phyloP scores from a whole-genome alignment of 2,329 filamentous ascomycete genomes.

The Elsinoe ampelina region DNA sequence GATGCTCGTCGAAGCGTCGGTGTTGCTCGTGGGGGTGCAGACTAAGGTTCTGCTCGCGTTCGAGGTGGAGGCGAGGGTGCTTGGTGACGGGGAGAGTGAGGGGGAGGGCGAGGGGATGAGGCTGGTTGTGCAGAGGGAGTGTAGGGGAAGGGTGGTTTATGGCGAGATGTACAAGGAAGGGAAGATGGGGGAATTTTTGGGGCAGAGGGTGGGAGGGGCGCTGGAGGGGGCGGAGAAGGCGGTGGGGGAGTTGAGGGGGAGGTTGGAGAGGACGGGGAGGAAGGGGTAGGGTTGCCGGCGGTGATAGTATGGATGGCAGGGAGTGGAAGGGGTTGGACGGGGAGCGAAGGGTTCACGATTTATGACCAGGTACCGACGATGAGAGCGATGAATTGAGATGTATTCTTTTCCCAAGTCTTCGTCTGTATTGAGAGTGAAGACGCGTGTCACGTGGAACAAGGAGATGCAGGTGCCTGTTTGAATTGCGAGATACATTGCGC shows the following conservation, averaged over 20 bases:
- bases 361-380: not conserved
- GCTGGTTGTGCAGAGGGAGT: constrained; percentile 34
- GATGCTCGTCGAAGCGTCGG: constrained; percentile 50
- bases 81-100: constrained; percentile 25
- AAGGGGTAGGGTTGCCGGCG: constrained; percentile 26
- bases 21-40: constrained; percentile 55
- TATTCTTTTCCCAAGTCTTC: not conserved
- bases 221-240: constrained; percentile 36
- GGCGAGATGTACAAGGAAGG: constrained; percentile 67
- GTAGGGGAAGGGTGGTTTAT: constrained; percentile 57
- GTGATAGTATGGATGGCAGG: not conserved
- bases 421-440: no score
- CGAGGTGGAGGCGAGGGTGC: constrained; percentile 36
- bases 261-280: constrained; percentile 36
- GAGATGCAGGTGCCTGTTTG: not conserved
- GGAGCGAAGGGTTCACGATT: not conserved
- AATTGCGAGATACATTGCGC: not conserved
- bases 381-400: not conserved
- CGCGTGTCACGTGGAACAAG: not conserved
- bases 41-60: constrained; percentile 61
- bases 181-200: constrained; percentile 65
- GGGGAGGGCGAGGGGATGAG: constrained; percentile 46
- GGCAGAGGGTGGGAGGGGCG: constrained; percentile 40
- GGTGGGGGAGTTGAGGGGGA: constrained; percentile 34
- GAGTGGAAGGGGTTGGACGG: no score